Evolutionary conservation across 805 yeast species (phyloP).

Genomic region (Dipodascus geniculatus): DNA sequence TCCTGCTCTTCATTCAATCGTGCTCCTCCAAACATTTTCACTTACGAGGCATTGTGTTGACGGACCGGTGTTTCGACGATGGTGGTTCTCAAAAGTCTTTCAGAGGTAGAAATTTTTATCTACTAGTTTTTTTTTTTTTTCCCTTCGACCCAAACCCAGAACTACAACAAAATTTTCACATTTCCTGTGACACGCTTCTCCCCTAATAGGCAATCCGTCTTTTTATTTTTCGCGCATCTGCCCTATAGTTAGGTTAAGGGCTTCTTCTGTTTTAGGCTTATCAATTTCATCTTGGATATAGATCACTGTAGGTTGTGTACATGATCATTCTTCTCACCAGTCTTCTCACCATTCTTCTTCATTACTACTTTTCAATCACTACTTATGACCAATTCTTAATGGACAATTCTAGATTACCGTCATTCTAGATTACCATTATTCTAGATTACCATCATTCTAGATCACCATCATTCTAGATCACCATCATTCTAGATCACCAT

Average conservation of each 20-base stretch:
- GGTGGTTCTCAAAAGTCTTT: neutral
- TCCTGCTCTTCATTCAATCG: too few species aligned
- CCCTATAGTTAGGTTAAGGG: too few species aligned
- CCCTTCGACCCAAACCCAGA: neutral
- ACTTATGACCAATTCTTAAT: neutral
- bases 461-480: too few species aligned
- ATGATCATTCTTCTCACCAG: too few species aligned
- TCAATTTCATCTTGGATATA: too few species aligned
- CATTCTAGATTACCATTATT: neutral
- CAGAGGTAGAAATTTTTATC: constrained; percentile 1
- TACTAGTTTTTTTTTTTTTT: neutral
- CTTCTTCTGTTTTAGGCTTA: too few species aligned
- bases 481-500: neutral
- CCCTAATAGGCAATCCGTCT: too few species aligned
- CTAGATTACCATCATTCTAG: neutral
- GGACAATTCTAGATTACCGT: neutral
- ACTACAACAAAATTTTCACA: neutral
- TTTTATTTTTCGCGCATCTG: too few species aligned
- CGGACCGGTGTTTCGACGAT: constrained; percentile 1
- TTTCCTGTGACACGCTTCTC: too few species aligned
- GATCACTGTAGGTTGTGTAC: too few species aligned
- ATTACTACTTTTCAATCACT: neutral
- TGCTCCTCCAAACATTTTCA: neutral
- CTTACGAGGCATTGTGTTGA: constrained; percentile 1
- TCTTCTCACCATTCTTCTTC: neutral